A percentile compares a stretch with the other conserved stretches of the same genome.
Evolutionary conservation across 805 yeast species (phyloP).

Genomic region (Candida golubevii): DNA sequence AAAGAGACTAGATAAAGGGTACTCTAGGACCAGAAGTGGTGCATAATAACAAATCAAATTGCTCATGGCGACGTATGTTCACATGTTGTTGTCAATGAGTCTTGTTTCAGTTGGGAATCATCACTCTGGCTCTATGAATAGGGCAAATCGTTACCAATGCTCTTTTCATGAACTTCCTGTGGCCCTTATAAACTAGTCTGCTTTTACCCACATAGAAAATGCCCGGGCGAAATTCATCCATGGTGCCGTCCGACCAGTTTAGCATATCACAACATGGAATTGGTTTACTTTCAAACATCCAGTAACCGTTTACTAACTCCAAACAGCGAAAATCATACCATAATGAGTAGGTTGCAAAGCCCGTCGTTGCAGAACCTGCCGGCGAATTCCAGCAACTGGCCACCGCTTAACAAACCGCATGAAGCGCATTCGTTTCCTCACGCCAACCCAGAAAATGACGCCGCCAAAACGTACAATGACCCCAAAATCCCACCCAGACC

Average conservation of each 20-base stretch:
- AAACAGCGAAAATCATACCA: neutral
- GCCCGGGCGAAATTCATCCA: too few species aligned
- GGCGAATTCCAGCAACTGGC: conserved; percentile 2
- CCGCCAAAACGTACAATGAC: neutral
- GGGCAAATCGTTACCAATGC: too few species aligned
- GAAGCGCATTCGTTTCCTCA: conserved; percentile 2
- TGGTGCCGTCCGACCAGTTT: neutral
- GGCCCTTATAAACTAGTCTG: too few species aligned
- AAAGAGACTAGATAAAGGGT: too few species aligned
- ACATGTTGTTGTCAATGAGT: too few species aligned
- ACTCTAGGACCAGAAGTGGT: too few species aligned
- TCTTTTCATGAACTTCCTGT: too few species aligned
- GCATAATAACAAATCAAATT: too few species aligned
- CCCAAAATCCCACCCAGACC: neutral
- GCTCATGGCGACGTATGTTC: too few species aligned
- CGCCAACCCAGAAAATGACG: neutral
- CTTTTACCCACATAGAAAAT: too few species aligned
- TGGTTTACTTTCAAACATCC: neutral
- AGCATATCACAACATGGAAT: neutral
- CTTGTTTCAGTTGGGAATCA: too few species aligned
- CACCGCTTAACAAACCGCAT: neutral
- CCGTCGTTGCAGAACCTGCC: conserved; percentile 11
- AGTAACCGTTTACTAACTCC: conserved; percentile 1
- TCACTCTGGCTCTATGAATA: too few species aligned
- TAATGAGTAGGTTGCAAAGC: conserved; percentile 18